These are phyloP conservation scores for Tinospora cordifolia DNA, from an alignment of 164 flowering plant genomes.

Conservation along the genomic window DNA sequence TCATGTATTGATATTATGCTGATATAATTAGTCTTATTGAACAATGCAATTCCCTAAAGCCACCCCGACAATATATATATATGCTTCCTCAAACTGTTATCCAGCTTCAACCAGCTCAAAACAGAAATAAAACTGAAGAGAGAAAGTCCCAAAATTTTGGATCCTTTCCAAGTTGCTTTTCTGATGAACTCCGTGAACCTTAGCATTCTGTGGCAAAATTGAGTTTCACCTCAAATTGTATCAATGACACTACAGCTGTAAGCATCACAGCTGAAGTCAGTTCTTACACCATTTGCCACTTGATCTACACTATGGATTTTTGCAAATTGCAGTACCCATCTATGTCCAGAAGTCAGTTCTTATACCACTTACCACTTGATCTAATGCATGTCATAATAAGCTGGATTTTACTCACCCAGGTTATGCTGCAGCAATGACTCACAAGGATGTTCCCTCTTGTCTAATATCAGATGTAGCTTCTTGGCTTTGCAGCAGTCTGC, in stretches of 20 bases:
- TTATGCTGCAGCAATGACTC: constrained; percentile 84
- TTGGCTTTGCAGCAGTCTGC: constrained; percentile 90
- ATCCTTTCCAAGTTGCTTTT: no score
- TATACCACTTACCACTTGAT: no score
- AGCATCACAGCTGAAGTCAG: no score
- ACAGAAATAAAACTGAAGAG: no score
- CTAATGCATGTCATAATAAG: not conserved
- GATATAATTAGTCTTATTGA: not conserved
- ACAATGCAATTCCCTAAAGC: not conserved
- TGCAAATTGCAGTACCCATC: not conserved
- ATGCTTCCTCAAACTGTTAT: not conserved
- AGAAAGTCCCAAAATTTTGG: no score
- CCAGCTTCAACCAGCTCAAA: not conserved
- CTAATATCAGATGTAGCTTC: constrained; percentile 72
- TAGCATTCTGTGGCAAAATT: no score
- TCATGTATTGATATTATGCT: not conserved
- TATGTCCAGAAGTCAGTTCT: no score
- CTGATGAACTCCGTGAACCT: no score
- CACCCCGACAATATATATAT: not conserved
- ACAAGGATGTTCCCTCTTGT: constrained; percentile 77
- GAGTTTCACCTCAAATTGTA: no score
- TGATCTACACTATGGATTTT: not conserved
- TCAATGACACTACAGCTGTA: no score
- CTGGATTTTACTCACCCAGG: constrained; percentile 44
- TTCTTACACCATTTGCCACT: no score